Percentiles rank a stretch among this genome's conserved stretches.
phyloP scores from a whole-genome alignment of 108 stramenopile genomes.

The Chaetoceros tenuissimus region DNA sequence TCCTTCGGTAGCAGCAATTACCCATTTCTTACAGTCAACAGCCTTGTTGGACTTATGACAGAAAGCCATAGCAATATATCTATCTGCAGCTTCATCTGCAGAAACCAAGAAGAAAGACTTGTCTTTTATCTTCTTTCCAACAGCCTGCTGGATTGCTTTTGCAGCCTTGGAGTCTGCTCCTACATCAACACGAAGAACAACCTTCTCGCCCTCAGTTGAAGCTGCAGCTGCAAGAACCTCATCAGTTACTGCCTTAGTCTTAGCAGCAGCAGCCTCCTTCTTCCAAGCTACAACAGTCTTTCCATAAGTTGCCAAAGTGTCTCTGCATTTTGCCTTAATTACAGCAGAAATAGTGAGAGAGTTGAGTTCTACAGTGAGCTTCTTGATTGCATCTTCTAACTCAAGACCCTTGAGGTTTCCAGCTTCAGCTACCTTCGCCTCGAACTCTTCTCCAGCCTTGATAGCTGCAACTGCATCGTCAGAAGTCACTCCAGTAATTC shows the following conservation, averaged over 20 bases:
- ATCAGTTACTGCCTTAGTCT: constrained; percentile 56
- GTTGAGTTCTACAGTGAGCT: constrained; percentile 63
- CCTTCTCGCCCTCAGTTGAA: constrained; percentile 56
- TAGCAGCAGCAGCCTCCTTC: constrained; percentile 69
- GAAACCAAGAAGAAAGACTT: constrained; percentile 77
- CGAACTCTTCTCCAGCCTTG: constrained; percentile 63
- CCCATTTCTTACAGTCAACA: constrained; percentile 83
- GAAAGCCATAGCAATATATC: constrained; percentile 66
- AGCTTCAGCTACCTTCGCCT: constrained; percentile 50
- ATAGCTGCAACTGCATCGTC: constrained; percentile 80
- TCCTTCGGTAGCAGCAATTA: constrained; percentile 59
- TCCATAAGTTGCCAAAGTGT: constrained; percentile 38
- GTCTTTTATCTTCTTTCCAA: constrained; percentile 76
- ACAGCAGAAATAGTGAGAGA: constrained; percentile 59
- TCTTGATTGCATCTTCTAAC: constrained; percentile 64
- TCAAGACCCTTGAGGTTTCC: constrained; percentile 55
- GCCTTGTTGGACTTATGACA: constrained; percentile 62
- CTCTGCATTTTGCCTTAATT: constrained; percentile 64
- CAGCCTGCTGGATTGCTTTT: constrained; percentile 69
- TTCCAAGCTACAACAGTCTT: constrained; percentile 78
- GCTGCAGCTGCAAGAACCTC: constrained; percentile 54
- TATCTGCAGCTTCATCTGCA: constrained; percentile 58
- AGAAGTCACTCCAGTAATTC: constrained; percentile 88
- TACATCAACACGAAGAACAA: constrained; percentile 85
- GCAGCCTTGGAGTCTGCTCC: constrained; percentile 88